Evolutionary conservation across 768 basidiomycete species (phyloP).

Genomic region (Leccinum aurantiacum): DNA sequence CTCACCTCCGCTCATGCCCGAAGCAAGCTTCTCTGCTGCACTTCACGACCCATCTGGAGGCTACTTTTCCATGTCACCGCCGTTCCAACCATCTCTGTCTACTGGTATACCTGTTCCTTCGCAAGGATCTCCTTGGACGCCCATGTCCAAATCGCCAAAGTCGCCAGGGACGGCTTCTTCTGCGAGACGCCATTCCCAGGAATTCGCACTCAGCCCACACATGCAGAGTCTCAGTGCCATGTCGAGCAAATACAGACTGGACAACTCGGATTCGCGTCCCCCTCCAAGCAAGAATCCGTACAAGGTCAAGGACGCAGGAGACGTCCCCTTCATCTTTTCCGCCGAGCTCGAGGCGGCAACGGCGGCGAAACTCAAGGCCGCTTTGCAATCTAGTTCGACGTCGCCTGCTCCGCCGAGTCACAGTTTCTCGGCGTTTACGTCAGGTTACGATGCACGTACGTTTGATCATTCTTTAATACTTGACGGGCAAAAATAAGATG

Average conservation of each 20-base stretch:
- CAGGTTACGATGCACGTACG: constrained; percentile 31
- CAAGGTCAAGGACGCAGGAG: constrained; percentile 32
- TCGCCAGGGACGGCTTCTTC: neutral
- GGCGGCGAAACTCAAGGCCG: constrained; percentile 30
- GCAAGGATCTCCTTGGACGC: constrained; percentile 20
- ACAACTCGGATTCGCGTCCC: constrained; percentile 14
- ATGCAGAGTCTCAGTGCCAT: constrained; percentile 26
- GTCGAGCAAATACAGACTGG: constrained; percentile 26
- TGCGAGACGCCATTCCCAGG: constrained; percentile 22
- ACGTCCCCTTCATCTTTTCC: constrained; percentile 33
- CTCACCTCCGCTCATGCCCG: constrained; percentile 13
- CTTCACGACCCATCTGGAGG: constrained; percentile 15
- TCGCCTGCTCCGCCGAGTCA: constrained; percentile 12
- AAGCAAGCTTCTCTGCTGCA: constrained; percentile 15
- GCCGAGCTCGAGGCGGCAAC: constrained; percentile 32
- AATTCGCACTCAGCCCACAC: constrained; percentile 19
- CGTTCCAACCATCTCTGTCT: constrained; percentile 13
- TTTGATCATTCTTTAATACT: constrained; percentile 16
- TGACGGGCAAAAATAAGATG: neutral
- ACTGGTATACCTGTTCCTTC: constrained; percentile 12
- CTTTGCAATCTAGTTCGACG: constrained; percentile 16
- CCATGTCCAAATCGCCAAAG: constrained; percentile 11
- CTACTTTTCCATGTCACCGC: constrained; percentile 16
- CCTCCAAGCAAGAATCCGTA: constrained; percentile 11
- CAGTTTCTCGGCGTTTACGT: constrained; percentile 21